phyloP scores from a whole-genome alignment of 2,329 filamentous ascomycete species.

The Trichoderma koningiopsis region DNA sequence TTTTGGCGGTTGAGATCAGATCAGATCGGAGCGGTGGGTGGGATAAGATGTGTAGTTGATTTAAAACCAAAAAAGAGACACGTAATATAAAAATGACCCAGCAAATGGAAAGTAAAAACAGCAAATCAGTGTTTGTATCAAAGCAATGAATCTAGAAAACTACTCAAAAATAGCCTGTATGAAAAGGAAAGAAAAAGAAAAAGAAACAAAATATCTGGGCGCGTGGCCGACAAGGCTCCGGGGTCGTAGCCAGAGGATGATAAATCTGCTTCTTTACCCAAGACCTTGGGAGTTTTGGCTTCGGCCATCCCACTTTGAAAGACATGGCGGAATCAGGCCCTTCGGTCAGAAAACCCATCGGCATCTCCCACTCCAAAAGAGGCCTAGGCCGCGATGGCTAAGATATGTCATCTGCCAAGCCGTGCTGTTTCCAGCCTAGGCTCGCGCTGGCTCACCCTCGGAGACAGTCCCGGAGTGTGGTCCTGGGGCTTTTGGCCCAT shows the following conservation, averaged over 20 bases:
- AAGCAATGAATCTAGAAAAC: background rate
- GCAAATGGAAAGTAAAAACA: background rate
- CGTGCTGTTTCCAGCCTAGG: background rate
- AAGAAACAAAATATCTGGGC: background rate
- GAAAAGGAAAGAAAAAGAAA: background rate
- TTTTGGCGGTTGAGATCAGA: background rate
- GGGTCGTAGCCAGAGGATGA: constrained; percentile 13
- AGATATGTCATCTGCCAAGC: background rate
- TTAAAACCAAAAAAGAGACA: background rate
- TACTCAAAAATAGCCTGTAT: background rate
- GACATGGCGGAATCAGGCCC: background rate
- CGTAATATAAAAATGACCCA: background rate
- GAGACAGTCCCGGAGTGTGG: background rate
- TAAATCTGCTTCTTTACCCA: constrained; percentile 8
- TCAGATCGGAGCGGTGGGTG: constrained; percentile 15
- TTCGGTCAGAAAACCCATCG: constrained; percentile 8
- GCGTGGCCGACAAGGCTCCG: background rate
- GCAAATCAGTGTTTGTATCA: background rate
- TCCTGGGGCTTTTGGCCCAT: background rate
- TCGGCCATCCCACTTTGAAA: constrained; percentile 22
- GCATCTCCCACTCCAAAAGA: constrained; percentile 21
- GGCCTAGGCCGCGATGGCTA: background rate
- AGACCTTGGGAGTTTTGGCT: background rate
- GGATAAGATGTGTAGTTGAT: constrained; percentile 1
- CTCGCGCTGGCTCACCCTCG: background rate